Conservation (phyloP, 805 yeast species). For the Saccharomycopsis synnaedendra region DNA sequence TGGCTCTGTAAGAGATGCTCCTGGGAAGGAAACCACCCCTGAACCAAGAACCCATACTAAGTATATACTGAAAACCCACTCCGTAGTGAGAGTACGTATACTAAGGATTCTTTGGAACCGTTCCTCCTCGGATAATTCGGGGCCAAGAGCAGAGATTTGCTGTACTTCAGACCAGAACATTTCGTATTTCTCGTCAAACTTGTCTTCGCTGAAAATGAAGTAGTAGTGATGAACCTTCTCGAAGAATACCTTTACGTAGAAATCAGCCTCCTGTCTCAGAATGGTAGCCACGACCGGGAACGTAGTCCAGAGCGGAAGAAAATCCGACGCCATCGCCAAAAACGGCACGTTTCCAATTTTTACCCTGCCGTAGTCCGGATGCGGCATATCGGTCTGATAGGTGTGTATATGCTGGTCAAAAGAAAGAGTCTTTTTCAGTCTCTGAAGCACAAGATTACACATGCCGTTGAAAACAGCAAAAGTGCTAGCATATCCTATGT, state of each 20-base stretch:
- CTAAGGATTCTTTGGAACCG: slow-evolving; percentile 7
- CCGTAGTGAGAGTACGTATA: slow-evolving; percentile 13
- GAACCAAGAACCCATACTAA: slow-evolving; percentile 34
- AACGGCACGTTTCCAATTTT: slow-evolving; percentile 7
- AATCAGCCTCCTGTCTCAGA: slow-evolving; percentile 25
- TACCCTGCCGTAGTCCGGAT: slow-evolving; percentile 6
- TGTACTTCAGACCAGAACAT: slow-evolving; percentile 28
- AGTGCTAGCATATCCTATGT: slow-evolving; percentile 35
- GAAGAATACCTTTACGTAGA: slow-evolving; percentile 29
- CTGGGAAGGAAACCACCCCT: slow-evolving; percentile 22
- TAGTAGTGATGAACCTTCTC: slow-evolving; percentile 33
- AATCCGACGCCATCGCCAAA: slow-evolving; percentile 5
- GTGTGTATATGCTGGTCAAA: slow-evolving; percentile 14
- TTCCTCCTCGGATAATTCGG: not conserved
- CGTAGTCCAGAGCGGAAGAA: slow-evolving; percentile 14
- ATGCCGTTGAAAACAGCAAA: slow-evolving; percentile 32
- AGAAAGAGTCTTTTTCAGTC: slow-evolving; percentile 27
- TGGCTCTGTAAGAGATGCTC: slow-evolving; percentile 21
- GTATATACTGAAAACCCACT: slow-evolving; percentile 32
- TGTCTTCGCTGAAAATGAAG: slow-evolving; percentile 27
- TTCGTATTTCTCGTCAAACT: slow-evolving; percentile 26
- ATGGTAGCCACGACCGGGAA: slow-evolving; percentile 30
- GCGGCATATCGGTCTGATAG: slow-evolving; percentile 4
- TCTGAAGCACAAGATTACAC: slow-evolving; percentile 31
- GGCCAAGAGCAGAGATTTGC: slow-evolving; percentile 6